A percentile compares a stretch with the other conserved stretches of the same genome.
Conservation (phyloP, 2,329 filamentous ascomycete species). For the Gaeumannomyces tritici region DNA sequence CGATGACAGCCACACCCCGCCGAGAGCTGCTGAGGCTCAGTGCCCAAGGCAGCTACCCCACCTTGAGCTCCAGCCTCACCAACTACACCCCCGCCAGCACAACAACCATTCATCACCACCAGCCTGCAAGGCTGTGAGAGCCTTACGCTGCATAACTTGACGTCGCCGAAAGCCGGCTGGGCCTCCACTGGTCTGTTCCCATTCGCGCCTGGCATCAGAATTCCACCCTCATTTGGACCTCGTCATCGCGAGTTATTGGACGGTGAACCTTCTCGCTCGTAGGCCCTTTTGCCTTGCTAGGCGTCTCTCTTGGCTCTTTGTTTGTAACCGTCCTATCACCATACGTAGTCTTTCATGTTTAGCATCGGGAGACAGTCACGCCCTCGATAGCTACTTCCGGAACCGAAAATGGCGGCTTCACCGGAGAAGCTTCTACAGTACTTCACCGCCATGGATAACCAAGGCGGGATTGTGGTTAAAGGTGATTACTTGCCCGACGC, state of each 20-base stretch:
- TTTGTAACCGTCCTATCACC: not conserved
- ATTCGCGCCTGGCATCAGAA: not conserved
- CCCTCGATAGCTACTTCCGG: not conserved
- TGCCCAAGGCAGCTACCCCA: not conserved
- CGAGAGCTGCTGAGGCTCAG: not conserved
- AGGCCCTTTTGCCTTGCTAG: not conserved
- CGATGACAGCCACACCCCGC: not conserved
- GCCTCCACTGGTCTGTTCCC: not conserved
- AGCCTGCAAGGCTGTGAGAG: not conserved
- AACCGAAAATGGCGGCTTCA: constrained; percentile 25
- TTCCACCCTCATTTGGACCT: no score
- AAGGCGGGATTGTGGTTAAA: constrained; percentile 36
- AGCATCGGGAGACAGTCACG: not conserved
- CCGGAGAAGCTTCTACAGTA: constrained; percentile 23
- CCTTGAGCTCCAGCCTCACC: not conserved
- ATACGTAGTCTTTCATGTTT: not conserved
- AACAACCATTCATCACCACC: not conserved
- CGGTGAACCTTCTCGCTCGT: not conserved
- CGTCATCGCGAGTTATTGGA: no score
- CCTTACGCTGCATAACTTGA: not conserved
- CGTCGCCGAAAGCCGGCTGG: not conserved
- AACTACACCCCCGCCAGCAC: no score
- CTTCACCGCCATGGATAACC: constrained; percentile 35
- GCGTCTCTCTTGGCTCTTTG: not conserved
- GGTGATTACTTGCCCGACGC: constrained; percentile 22